A percentile compares a stretch with the other conserved stretches of the same genome.
Evolutionary conservation across 306 rosid genomes (phyloP).

Genomic region (Lathyrus oleraceus): DNA sequence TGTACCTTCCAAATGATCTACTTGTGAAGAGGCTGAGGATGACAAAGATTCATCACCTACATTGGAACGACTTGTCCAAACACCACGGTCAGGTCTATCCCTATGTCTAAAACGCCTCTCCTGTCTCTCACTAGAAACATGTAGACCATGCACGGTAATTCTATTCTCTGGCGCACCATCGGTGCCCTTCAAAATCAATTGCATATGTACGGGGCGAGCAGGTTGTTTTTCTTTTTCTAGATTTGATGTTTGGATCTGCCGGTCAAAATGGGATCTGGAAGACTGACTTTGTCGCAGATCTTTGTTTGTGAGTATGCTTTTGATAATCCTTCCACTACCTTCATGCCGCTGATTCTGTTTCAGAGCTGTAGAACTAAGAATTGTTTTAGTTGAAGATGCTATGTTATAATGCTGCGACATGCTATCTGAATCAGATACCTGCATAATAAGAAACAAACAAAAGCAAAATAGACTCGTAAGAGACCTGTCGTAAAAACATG

Average conservation of each 20-base stretch:
- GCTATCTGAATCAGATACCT: constrained; percentile 44
- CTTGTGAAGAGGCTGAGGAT: constrained; percentile 39
- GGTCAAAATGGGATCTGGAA: constrained; percentile 49
- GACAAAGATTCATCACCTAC: constrained; percentile 52
- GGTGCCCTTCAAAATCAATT: constrained; percentile 51
- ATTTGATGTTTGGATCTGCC: constrained; percentile 47
- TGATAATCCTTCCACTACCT: constrained; percentile 59
- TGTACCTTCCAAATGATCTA: constrained; percentile 59
- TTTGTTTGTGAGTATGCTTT: constrained; percentile 63
- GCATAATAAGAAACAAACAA: constrained; percentile 32
- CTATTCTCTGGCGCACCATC: constrained; percentile 56
- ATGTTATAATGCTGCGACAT: constrained; percentile 42
- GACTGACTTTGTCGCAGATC: constrained; percentile 56
- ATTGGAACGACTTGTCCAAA: constrained; percentile 55
- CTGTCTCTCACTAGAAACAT: constrained; percentile 51
- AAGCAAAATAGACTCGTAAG: constrained; percentile 25
- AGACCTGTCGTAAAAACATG: constrained; percentile 3
- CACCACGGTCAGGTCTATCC: constrained; percentile 62
- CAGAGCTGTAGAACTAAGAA: constrained; percentile 36
- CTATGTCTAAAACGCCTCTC: constrained; percentile 54
- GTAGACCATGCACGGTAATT: constrained; percentile 48
- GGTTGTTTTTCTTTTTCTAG: constrained; percentile 53
- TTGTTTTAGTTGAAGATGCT: constrained; percentile 44
- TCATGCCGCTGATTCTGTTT: constrained; percentile 58
- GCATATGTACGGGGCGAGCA: constrained; percentile 54